phyloP scores from a whole-genome alignment of 805 yeast species.

The Monosporozyma siamensis region DNA sequence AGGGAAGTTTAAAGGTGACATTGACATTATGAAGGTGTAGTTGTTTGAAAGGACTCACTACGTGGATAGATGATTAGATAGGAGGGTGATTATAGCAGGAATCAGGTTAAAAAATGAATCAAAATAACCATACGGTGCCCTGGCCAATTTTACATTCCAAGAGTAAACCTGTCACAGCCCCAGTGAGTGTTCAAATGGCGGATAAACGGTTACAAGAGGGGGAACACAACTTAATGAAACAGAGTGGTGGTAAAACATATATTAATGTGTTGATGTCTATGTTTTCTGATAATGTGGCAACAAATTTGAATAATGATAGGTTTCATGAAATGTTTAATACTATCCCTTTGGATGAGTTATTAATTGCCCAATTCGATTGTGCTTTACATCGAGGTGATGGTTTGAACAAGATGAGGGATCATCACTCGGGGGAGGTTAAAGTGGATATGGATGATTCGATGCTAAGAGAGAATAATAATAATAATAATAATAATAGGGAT shows the following conservation, averaged over 20 bases:
- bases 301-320: slow-evolving; percentile 52
- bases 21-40: no score
- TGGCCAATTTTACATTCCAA: background rate
- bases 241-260: background rate
- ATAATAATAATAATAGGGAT: background rate
- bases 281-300: slow-evolving; percentile 36
- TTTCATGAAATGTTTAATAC: slow-evolving; percentile 69
- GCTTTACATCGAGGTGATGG: slow-evolving; percentile 66
- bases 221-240: background rate
- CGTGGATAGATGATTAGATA: no score
- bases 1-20: no score
- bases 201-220: background rate
- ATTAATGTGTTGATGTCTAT: slow-evolving; percentile 1
- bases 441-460: no score
- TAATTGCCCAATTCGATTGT: slow-evolving; percentile 82
- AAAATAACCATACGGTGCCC: background rate
- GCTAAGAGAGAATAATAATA: no score
- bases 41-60: no score
- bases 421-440: background rate
- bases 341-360: slow-evolving; percentile 55
- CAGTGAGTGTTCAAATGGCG: background rate
- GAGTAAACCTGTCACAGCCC: background rate
- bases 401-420: background rate
- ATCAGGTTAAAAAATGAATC: background rate
- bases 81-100: no score